Conservation (phyloP, 169 alveolate genomes). For the Babesia bigemina region DNA sequence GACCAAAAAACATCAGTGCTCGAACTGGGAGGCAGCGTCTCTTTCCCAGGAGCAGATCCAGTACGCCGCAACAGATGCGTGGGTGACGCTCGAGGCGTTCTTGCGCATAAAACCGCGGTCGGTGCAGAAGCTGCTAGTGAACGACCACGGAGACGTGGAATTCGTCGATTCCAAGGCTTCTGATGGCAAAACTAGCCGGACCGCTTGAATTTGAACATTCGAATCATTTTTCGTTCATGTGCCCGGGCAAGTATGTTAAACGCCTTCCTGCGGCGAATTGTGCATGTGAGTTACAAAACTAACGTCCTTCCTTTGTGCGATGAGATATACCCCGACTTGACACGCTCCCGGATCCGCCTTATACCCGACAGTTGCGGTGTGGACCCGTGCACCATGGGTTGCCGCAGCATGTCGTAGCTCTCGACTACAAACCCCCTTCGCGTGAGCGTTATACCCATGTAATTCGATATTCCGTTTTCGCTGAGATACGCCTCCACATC, state of each 20-base stretch:
- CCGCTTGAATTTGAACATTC: conserved; percentile 8
- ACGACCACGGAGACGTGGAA: conserved; percentile 48
- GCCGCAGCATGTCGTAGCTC: conserved; percentile 29
- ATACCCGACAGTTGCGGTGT: conserved; percentile 9
- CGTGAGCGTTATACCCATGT: conserved; percentile 36
- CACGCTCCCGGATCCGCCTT: conserved; percentile 17
- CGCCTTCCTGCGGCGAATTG: conserved; percentile 27
- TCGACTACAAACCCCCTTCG: conserved; percentile 57
- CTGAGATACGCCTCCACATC: conserved; percentile 36
- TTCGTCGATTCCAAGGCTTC: background rate
- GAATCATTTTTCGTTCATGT: conserved; percentile 43
- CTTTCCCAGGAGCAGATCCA: conserved; percentile 44
- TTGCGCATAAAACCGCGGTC: conserved; percentile 28
- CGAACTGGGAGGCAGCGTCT: conserved; percentile 66
- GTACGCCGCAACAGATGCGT: conserved; percentile 72
- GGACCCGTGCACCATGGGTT: conserved; percentile 32
- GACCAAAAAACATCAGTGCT: conserved; percentile 63
- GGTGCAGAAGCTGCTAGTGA: conserved; percentile 30
- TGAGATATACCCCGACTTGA: conserved; percentile 27
- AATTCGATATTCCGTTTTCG: conserved; percentile 43
- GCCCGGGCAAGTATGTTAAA: conserved; percentile 38
- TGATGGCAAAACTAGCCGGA: background rate
- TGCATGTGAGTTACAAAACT: background rate
- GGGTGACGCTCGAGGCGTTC: conserved; percentile 58
- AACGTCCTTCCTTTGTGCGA: conserved; percentile 24